phyloP scores from a whole-genome alignment of 2,329 filamentous ascomycete genomes.

The Arthrobotrys sinensis region DNA sequence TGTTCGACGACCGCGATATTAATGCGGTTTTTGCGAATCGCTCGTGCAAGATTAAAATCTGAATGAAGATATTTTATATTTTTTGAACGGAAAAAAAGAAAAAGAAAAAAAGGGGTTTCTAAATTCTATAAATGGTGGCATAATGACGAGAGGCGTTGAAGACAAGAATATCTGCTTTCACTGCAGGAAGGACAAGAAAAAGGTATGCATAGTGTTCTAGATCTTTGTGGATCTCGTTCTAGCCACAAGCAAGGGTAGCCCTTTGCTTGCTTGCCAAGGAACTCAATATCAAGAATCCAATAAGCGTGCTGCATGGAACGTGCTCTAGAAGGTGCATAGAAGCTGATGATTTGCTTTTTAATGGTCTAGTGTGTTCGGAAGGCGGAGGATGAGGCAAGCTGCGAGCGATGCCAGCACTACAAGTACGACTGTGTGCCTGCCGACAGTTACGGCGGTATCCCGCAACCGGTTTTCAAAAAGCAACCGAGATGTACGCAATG shows the following conservation, averaged over 20 bases:
- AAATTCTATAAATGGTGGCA: slow-evolving; percentile 48
- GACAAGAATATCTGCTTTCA: slow-evolving; percentile 61
- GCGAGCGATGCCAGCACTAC: slow-evolving; percentile 58
- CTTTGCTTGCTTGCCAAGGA: slow-evolving; percentile 34
- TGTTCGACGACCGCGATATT: slow-evolving; percentile 31
- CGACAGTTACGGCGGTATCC: slow-evolving; percentile 59
- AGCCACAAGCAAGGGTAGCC: slow-evolving; percentile 51
- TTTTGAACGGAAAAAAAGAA: neutral
- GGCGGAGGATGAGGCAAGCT: slow-evolving; percentile 49
- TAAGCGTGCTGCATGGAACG: slow-evolving; percentile 25
- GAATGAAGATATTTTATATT: slow-evolving; percentile 37
- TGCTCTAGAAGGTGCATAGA: slow-evolving; percentile 12
- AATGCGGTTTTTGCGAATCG: slow-evolving; percentile 41
- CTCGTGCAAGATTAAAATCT: slow-evolving; percentile 48
- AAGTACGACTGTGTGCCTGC: slow-evolving; percentile 59
- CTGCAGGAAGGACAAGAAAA: slow-evolving; percentile 60
- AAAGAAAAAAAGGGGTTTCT: slow-evolving; percentile 19
- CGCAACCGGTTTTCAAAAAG: slow-evolving; percentile 58
- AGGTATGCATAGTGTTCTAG: slow-evolving; percentile 50
- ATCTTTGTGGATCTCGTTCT: slow-evolving; percentile 39
- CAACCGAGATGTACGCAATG: slow-evolving; percentile 59
- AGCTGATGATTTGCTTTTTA: slow-evolving; percentile 36
- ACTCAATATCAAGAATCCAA: slow-evolving; percentile 26
- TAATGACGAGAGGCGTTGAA: slow-evolving; percentile 59
- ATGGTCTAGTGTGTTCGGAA: slow-evolving; percentile 48